Conservation (phyloP, 139 green algal genomes). For the Trebouxia sp. region DNA sequence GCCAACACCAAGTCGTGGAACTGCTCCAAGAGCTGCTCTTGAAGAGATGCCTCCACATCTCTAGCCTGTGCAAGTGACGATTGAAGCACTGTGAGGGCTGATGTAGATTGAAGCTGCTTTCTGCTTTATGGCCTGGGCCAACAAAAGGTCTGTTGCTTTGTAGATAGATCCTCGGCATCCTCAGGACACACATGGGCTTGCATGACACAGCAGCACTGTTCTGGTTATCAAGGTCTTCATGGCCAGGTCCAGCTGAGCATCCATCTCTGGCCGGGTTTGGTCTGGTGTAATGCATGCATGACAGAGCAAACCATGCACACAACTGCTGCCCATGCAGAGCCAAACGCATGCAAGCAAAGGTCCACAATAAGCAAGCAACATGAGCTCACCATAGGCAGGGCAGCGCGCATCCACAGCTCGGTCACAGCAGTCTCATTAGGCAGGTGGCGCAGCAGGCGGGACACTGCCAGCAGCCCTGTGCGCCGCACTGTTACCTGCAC, state of each 20-base stretch:
- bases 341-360: background rate
- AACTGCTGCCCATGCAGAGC: background rate
- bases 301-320: background rate
- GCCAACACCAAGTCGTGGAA: conserved; percentile 51
- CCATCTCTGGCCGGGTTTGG: too few relatives aligned
- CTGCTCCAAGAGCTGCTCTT: conserved; percentile 58
- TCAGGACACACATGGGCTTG: too few relatives aligned
- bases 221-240: too few relatives aligned
- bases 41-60: conserved; percentile 32
- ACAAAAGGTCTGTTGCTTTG: background rate
- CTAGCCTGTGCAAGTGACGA: conserved; percentile 17
- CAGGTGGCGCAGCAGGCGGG: conserved; percentile 52
- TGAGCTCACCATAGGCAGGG: conserved; percentile 60
- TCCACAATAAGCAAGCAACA: background rate
- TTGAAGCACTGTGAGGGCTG: too few relatives aligned
- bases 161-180: too few relatives aligned
- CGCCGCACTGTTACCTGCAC: conserved; percentile 71
- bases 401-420: conserved; percentile 60
- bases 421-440: conserved; percentile 47
- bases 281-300: background rate
- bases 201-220: too few relatives aligned
- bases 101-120: too few relatives aligned
- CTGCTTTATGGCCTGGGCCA: too few relatives aligned
- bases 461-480: conserved; percentile 50
- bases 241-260: too few relatives aligned